Conservation (phyloP, 257 asterid species). For the Solanum pimpinellifolium region DNA sequence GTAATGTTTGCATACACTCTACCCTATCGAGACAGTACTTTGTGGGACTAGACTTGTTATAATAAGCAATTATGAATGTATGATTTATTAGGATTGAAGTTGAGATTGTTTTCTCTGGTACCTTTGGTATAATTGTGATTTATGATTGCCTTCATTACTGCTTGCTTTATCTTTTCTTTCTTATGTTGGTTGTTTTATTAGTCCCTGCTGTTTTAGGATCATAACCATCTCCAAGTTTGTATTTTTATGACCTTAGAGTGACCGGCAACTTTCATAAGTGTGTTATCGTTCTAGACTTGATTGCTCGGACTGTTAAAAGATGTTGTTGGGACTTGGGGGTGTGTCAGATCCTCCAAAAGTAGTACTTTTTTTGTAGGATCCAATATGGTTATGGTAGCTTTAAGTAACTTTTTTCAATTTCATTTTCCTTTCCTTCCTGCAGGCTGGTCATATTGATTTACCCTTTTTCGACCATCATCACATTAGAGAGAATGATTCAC, state of each 20-base stretch:
- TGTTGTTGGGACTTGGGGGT: background rate
- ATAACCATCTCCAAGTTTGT: background rate
- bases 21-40: background rate
- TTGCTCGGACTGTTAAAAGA: background rate
- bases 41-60: background rate
- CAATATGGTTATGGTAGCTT: background rate
- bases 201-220: background rate
- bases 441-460: slow-evolving; percentile 25
- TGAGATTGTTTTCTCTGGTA: background rate
- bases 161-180: background rate
- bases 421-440: background rate
- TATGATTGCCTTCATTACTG: background rate
- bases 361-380: background rate
- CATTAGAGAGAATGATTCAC: slow-evolving; percentile 11
- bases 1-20: background rate
- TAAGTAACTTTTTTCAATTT: background rate
- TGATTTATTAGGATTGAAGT: background rate
- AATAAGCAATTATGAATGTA: background rate
- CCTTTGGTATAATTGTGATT: background rate
- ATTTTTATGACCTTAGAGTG: background rate
- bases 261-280: background rate
- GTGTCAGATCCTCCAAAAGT: background rate
- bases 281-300: background rate
- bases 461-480: slow-evolving; percentile 26
- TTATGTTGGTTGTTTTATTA: background rate